phyloP scores from a whole-genome alignment of 306 rosid species.

The Chamaecrista fasciculata region DNA sequence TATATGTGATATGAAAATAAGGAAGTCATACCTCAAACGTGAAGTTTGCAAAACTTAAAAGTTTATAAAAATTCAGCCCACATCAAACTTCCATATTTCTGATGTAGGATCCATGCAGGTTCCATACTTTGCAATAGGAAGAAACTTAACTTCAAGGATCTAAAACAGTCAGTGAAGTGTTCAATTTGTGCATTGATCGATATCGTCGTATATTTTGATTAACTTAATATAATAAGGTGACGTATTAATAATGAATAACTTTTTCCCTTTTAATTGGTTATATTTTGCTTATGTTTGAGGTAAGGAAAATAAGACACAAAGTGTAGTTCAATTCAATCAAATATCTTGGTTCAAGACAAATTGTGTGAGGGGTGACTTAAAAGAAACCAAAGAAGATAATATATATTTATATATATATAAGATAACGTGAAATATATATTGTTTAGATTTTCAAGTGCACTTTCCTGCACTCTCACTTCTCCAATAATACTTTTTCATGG shows the following conservation, averaged over 20 bases:
- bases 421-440: slow-evolving; percentile 13
- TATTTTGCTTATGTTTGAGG: not conserved
- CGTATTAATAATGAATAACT: not conserved
- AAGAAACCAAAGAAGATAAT: slow-evolving; percentile 9
- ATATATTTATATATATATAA: too few relatives aligned
- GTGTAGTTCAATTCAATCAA: slow-evolving; percentile 21
- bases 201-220: not conserved
- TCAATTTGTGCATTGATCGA: not conserved
- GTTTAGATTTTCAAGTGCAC: slow-evolving; percentile 9
- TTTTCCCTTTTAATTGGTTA: not conserved
- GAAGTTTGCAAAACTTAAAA: too few relatives aligned
- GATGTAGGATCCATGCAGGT: not conserved
- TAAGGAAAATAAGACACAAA: slow-evolving; percentile 1
- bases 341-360: slow-evolving; percentile 18
- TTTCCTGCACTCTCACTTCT: slow-evolving; percentile 29
- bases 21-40: not conserved
- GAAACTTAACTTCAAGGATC: too few relatives aligned
- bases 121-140: not conserved
- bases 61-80: too few relatives aligned
- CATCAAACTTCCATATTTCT: too few relatives aligned
- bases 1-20: not conserved
- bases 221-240: slow-evolving; percentile 4
- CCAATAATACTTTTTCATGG: not conserved
- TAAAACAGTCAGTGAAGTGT: not conserved
- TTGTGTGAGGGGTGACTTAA: slow-evolving; percentile 18